Evolutionary conservation across 371 early-diverging fungal genomes (phyloP).

Genomic region (Mucor circinelloides): DNA sequence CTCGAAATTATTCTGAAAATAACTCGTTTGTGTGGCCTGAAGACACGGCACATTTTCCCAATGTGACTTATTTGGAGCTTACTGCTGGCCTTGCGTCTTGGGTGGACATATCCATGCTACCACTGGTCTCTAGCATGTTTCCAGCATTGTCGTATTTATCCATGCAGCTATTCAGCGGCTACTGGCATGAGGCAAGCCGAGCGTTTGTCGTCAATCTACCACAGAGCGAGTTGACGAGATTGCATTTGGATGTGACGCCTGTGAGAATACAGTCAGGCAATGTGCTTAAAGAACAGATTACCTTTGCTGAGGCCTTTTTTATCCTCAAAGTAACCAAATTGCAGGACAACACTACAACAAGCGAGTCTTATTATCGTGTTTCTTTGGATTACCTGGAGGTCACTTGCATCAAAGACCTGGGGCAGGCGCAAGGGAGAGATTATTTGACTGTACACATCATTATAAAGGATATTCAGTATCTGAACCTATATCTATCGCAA

Average conservation of each 20-base stretch:
- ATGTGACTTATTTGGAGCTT: background rate
- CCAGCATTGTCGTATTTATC: conserved; percentile 3
- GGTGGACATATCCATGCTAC: background rate
- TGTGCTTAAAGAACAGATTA: background rate
- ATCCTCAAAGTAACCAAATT: conserved; percentile 2
- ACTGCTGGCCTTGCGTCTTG: background rate
- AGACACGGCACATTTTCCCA: background rate
- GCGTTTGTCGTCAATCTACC: background rate
- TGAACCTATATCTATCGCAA: conserved; percentile 1
- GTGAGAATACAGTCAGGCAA: conserved; percentile 4
- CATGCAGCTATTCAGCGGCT: conserved; percentile 3
- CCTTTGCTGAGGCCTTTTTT: background rate
- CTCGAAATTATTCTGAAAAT: background rate
- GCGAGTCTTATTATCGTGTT: background rate
- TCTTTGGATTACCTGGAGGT: background rate
- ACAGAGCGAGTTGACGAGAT: background rate
- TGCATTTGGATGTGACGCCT: conserved; percentile 14
- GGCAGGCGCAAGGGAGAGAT: background rate
- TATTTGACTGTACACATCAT: background rate
- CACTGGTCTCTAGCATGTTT: background rate
- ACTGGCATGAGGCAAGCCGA: background rate
- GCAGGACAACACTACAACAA: background rate
- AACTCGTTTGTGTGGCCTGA: background rate
- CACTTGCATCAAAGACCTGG: background rate
- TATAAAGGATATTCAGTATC: background rate